Evolutionary conservation across 2,329 filamentous ascomycete genomes (phyloP).

Genomic region (Drechmeria coniospora): DNA sequence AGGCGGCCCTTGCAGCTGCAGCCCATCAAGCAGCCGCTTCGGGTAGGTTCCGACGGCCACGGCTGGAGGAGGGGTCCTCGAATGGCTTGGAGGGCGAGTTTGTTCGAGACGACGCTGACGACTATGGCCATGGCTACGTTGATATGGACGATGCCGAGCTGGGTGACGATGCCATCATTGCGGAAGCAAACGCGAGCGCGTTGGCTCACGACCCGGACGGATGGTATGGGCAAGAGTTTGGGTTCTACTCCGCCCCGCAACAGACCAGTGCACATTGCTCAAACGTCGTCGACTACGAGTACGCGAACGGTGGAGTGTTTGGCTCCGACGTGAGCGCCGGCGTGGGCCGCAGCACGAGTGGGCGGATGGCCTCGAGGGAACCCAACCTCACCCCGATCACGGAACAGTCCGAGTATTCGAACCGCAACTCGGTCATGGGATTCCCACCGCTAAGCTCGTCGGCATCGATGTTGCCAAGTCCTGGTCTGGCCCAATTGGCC

Average conservation of each 20-base stretch:
- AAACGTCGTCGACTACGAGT: constrained; percentile 41
- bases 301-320: constrained; percentile 78
- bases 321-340: constrained; percentile 45
- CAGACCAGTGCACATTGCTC: too few relatives aligned
- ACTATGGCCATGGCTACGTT: constrained; percentile 39
- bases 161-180: constrained; percentile 83
- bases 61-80: too few relatives aligned
- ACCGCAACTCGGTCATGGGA: constrained; percentile 70
- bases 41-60: constrained; percentile 62
- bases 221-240: constrained; percentile 93
- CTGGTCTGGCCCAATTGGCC: constrained; percentile 64
- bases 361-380: constrained; percentile 60
- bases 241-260: constrained; percentile 76
- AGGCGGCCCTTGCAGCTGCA: constrained; percentile 70
- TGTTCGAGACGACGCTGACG: constrained; percentile 18
- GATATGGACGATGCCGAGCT: constrained; percentile 53
- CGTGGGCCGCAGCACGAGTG: constrained; percentile 56
- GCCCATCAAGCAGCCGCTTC: constrained; percentile 61
- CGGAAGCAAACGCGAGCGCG: constrained; percentile 85
- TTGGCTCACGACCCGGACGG: constrained; percentile 85
- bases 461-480: constrained; percentile 41
- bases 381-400: constrained; percentile 94
- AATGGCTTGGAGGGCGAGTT: too few relatives aligned
- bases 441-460: constrained; percentile 24
- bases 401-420: constrained; percentile 89